phyloP scores from a whole-genome alignment of 202 grass and related monocot species.

The Bolboschoenoplectus hybrid region DNA sequence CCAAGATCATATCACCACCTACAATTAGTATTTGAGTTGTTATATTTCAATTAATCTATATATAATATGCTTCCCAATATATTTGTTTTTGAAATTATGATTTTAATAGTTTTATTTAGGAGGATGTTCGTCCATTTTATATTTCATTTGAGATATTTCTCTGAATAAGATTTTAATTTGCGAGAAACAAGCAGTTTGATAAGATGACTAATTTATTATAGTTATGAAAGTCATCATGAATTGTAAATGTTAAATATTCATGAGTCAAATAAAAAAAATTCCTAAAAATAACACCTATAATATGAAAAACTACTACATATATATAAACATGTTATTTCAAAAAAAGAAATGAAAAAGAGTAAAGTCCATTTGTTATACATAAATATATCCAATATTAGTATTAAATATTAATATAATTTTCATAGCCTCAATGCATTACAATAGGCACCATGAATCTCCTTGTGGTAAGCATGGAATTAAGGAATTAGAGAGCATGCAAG shows the following conservation, averaged over 20 bases:
- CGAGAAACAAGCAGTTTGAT: background rate
- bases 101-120: background rate
- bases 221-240: background rate
- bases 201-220: background rate
- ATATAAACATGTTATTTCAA: background rate
- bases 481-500: background rate
- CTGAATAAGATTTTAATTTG: background rate
- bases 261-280: too few relatives aligned
- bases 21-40: background rate
- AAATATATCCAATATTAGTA: too few relatives aligned
- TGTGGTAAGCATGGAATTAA: too few relatives aligned
- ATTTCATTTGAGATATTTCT: background rate
- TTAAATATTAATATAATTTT: too few relatives aligned
- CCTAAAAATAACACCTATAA: background rate
- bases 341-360: too few relatives aligned
- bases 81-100: background rate
- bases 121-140: conserved; percentile 1
- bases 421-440: too few relatives aligned
- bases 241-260: too few relatives aligned
- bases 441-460: too few relatives aligned
- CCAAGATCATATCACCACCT: conserved; percentile 2
- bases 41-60: background rate
- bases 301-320: background rate
- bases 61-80: background rate
- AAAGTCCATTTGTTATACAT: too few relatives aligned